Conservation (phyloP, 495 filamentous ascomycete genomes). For the Ramalina intermedia region DNA sequence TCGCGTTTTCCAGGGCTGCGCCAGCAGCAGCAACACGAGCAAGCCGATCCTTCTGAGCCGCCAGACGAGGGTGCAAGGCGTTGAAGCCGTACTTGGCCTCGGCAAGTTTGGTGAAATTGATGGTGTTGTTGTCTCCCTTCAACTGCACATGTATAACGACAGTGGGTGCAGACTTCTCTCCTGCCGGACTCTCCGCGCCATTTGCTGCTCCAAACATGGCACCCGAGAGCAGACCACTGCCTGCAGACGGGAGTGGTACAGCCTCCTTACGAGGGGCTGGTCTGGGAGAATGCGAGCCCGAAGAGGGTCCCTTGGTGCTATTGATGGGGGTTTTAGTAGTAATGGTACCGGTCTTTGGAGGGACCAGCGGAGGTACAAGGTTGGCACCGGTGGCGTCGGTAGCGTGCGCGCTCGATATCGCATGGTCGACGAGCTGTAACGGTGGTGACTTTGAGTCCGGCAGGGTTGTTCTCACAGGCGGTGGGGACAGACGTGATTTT, state of each 20-base stretch:
- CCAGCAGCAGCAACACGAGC: slow-evolving; percentile 72
- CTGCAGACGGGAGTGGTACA: slow-evolving; percentile 41
- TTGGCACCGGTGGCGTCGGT: background rate
- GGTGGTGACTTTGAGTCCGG: slow-evolving; percentile 16
- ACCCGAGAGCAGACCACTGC: slow-evolving; percentile 52
- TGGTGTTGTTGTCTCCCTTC: slow-evolving; percentile 66
- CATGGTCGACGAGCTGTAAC: slow-evolving; percentile 9
- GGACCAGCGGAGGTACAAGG: background rate
- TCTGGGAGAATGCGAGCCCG: slow-evolving; percentile 47
- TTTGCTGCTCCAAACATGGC: slow-evolving; percentile 38
- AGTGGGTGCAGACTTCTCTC: slow-evolving; percentile 50
- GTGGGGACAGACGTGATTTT: slow-evolving; percentile 15
- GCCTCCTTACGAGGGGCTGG: slow-evolving; percentile 37
- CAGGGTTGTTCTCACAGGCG: slow-evolving; percentile 10
- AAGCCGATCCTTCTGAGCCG: slow-evolving; percentile 68
- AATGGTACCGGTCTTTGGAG: background rate
- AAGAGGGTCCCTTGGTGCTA: slow-evolving; percentile 33
- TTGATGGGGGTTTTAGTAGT: slow-evolving; percentile 11
- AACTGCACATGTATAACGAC: slow-evolving; percentile 76
- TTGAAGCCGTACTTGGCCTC: slow-evolving; percentile 91
- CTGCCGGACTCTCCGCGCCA: slow-evolving; percentile 23
- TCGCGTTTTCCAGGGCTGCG: slow-evolving; percentile 57
- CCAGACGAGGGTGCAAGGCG: slow-evolving; percentile 77
- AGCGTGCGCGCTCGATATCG: background rate
- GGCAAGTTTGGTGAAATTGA: slow-evolving; percentile 90